Evolutionary conservation across 352 stramenopile species (phyloP).

Genomic region (Globisporangium paroecandrum): DNA sequence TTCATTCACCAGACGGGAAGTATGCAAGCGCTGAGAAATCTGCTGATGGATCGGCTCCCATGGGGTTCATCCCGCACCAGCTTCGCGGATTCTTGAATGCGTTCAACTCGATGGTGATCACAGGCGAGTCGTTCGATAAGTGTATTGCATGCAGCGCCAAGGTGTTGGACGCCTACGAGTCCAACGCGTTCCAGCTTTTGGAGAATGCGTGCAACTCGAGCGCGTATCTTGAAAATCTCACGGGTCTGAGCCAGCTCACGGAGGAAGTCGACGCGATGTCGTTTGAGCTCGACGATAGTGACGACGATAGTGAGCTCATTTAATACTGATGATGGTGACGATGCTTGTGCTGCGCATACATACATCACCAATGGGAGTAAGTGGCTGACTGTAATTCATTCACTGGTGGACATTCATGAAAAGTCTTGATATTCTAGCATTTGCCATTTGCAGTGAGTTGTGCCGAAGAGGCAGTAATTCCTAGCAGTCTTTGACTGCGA

Average conservation of each 20-base stretch:
- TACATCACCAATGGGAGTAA: background rate
- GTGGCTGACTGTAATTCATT: background rate
- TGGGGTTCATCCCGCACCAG: slow-evolving; percentile 92
- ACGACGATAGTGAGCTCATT: slow-evolving; percentile 59
- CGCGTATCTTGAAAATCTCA: slow-evolving; percentile 78
- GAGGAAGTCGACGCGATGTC: slow-evolving; percentile 53
- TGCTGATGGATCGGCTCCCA: slow-evolving; percentile 39
- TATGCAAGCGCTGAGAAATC: slow-evolving; percentile 62
- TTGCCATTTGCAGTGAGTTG: background rate
- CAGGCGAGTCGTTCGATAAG: slow-evolving; percentile 90
- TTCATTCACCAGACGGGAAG: slow-evolving; percentile 90
- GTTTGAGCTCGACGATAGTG: slow-evolving; percentile 67
- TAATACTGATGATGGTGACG: slow-evolving; percentile 17
- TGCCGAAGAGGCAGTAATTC: background rate
- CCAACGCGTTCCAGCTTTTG: slow-evolving; percentile 42
- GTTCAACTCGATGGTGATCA: slow-evolving; percentile 82
- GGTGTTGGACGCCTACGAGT: slow-evolving; percentile 87
- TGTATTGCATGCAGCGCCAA: slow-evolving; percentile 94
- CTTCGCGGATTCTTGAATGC: slow-evolving; percentile 94
- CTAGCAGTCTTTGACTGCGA: background rate
- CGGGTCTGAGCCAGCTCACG: slow-evolving; percentile 58
- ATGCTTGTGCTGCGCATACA: background rate
- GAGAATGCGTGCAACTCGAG: slow-evolving; percentile 66
- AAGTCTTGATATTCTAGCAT: background rate
- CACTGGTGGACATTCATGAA: background rate